These are phyloP conservation scores for Blastobotrys proliferans DNA, from an alignment of 1,139 yeast species.

Conservation along the genomic window DNA sequence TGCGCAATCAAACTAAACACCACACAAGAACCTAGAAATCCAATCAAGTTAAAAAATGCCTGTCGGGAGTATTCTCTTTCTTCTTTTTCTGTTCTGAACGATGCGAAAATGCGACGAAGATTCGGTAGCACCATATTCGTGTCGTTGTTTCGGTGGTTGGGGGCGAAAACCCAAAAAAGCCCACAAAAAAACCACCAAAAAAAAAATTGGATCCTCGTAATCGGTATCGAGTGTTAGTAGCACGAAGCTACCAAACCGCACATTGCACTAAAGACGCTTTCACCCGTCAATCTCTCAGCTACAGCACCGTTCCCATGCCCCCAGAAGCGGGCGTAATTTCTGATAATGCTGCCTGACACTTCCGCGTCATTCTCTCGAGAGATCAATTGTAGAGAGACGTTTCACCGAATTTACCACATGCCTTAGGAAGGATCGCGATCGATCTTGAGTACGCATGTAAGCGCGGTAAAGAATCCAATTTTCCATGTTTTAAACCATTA, in stretches of 20 bases:
- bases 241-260: slow-evolving; percentile 48
- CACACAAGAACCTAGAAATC: slow-evolving; percentile 77
- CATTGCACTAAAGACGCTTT: slow-evolving; percentile 67
- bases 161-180: not conserved
- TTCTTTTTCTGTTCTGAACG: slow-evolving; percentile 82
- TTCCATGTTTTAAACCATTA: no score
- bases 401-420: slow-evolving; percentile 81
- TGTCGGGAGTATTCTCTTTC: slow-evolving; percentile 71
- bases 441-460: slow-evolving; percentile 13
- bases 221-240: slow-evolving; percentile 65
- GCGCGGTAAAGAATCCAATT: slow-evolving; percentile 14
- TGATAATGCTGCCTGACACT: slow-evolving; percentile 75
- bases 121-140: slow-evolving; percentile 46
- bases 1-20: slow-evolving; percentile 79
- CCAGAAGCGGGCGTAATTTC: slow-evolving; percentile 38
- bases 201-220: slow-evolving; percentile 43
- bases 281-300: slow-evolving; percentile 54
- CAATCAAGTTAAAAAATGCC: slow-evolving; percentile 78
- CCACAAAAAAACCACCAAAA: not conserved
- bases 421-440: not conserved
- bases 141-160: not conserved
- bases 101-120: slow-evolving; percentile 70
- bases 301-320: slow-evolving; percentile 64
- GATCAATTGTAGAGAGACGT: slow-evolving; percentile 42
- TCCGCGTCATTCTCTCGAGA: slow-evolving; percentile 57